A percentile compares a stretch with the other conserved stretches of the same genome.
These are phyloP conservation scores for Penicillium soppii DNA, from an alignment of 495 filamentous ascomycete species.

Conservation along the genomic window DNA sequence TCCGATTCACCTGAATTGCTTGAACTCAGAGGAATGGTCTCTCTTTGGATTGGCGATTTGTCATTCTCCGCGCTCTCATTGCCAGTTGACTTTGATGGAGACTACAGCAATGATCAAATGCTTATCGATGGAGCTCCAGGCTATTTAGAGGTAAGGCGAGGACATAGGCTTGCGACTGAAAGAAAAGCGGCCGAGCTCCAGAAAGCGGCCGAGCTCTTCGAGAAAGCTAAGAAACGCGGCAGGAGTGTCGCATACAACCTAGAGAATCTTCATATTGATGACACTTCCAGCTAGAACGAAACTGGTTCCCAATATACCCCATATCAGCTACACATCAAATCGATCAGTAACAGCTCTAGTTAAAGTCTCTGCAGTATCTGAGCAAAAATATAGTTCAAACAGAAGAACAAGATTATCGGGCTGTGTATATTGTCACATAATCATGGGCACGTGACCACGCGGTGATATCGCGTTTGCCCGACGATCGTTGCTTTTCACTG, in stretches of 20 bases:
- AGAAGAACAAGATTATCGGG: too few relatives aligned
- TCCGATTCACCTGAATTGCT: conserved; percentile 57
- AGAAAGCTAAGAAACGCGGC: conserved; percentile 34
- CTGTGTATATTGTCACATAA: too few relatives aligned
- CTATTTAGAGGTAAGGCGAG: conserved; percentile 28
- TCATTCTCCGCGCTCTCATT: conserved; percentile 31
- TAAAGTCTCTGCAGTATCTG: too few relatives aligned
- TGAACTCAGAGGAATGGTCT: conserved; percentile 64
- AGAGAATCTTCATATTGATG: conserved; percentile 33
- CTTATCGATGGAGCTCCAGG: conserved; percentile 21
- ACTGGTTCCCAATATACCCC: too few relatives aligned
- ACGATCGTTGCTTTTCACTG: conserved; percentile 1
- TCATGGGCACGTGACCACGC: conserved; percentile 41
- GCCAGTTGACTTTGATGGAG: conserved; percentile 7
- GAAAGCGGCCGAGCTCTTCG: conserved; percentile 35
- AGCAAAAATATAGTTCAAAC: too few relatives aligned
- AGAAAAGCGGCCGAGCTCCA: conserved; percentile 29
- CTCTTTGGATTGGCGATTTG: conserved; percentile 67
- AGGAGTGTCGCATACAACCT: conserved; percentile 35
- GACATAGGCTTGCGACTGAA: conserved; percentile 35
- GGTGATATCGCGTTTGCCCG: conserved; percentile 26
- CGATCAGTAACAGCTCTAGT: too few relatives aligned
- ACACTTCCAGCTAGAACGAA: conserved; percentile 22
- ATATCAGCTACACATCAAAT: too few relatives aligned
- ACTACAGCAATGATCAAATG: conserved; percentile 22